Base-by-base conservation (phyloP, 495 filamentous ascomycete genomes). In the Patellaria atrata region DNA sequence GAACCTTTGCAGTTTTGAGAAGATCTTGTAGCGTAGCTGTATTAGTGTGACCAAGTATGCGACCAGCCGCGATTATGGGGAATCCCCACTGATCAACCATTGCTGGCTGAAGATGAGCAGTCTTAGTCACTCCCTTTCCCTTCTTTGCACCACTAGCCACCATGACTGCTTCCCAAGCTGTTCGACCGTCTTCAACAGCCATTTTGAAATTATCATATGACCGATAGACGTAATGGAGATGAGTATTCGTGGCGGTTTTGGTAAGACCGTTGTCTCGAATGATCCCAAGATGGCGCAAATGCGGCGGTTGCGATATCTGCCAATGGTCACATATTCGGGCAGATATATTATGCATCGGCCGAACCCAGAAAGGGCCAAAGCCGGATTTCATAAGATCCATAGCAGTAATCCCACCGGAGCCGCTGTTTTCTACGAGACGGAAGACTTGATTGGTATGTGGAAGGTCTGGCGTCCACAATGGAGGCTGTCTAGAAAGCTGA, bases 261-360 rank as follows among this genome's bases (percentile, higher is more conserved):
- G 55, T 57, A 13, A 76, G 58, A 8, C 56, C 58, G 12, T 65
- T 71, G 42, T 82, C 77, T 40, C 71, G 57, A 25, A 82, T 60
- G 13, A 81, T 60, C 16, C 68, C 63, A n/a, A 76, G 52, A 46
- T 78, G 71, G 17, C 66, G 66, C 27, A 81, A 59, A 45, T 77
- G 63, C 12, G 61, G 54, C 12, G 77, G 77, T 38, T 82, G 77
- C 2, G 71, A 71, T 19, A 67, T 33, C 27, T 70, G 62, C 62
- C 72, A 77, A 37, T 63, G 57, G 43, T 77, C 67, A 1, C 66
- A 67, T 17, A 80, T 46, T 19, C 72, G 64, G 39, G 50, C 53
- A 20, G 79, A 38, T 14, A 62, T 50, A 29, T 63, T 59, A 44
- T 82, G 77, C 20, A 74, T 41, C 2, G 74, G 70, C 36, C 73